Evolutionary conservation across 129 eudicot genomes (phyloP).

Genomic region (Cynara cardunculus): DNA sequence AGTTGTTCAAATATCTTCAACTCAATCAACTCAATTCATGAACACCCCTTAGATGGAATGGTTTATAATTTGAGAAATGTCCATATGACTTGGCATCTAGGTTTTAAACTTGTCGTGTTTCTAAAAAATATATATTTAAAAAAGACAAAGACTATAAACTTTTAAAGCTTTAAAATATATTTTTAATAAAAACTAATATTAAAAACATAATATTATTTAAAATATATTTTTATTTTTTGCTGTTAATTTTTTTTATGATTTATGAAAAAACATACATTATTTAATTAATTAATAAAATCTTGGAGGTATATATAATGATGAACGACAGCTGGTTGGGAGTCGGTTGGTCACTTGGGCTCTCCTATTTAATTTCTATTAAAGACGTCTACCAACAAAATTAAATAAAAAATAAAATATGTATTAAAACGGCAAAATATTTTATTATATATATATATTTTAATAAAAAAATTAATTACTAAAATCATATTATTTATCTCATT

Average conservation of each 20-base stretch:
- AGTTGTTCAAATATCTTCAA: no score
- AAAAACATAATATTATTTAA: no score
- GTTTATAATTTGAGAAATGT: no score
- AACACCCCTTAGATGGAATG: no score
- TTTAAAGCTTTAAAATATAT: no score
- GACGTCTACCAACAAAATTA: slow-evolving; percentile 9
- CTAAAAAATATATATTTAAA: no score
- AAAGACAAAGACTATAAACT: no score
- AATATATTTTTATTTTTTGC: background rate
- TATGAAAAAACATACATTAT: background rate
- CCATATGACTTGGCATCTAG: no score
- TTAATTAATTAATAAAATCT: background rate
- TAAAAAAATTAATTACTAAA: background rate
- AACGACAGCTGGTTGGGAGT: slow-evolving; percentile 26
- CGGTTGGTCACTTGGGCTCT: slow-evolving; percentile 5
- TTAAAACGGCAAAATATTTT: background rate
- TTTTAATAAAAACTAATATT: no score
- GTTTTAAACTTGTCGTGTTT: no score
- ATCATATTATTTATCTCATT: background rate
- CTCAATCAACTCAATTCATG: no score
- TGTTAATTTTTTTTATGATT: background rate
- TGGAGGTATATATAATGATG: background rate
- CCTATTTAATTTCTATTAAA: background rate
- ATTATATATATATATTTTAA: background rate
- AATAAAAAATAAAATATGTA: background rate